Percentiles rank a stretch among this genome's conserved stretches.
phyloP scores from a whole-genome alignment of 75 land plant species.

The Picea sitchensis region DNA sequence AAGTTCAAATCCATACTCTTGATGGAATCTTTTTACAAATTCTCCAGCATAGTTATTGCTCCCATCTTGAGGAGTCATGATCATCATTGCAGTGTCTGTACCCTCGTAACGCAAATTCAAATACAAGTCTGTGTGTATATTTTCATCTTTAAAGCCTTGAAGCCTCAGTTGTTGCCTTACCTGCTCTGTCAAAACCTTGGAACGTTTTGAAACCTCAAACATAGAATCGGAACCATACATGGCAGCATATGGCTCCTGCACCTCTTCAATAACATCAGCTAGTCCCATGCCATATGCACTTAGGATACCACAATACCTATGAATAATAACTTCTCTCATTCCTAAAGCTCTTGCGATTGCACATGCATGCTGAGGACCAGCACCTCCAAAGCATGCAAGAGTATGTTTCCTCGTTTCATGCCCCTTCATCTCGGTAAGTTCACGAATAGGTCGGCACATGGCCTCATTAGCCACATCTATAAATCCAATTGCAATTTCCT shows the following conservation, averaged over 20 bases:
- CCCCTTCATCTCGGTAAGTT: slow-evolving; percentile 98
- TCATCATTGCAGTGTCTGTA: slow-evolving; percentile 95
- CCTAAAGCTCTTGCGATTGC: slow-evolving; percentile 93
- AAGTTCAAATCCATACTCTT: slow-evolving; percentile 93
- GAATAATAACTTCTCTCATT: slow-evolving; percentile 86
- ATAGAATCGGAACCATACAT: slow-evolving; percentile 68
- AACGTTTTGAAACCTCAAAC: slow-evolving; percentile 62
- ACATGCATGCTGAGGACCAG: slow-evolving; percentile 99
- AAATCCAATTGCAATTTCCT: slow-evolving; percentile 92
- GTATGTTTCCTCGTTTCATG: slow-evolving; percentile 91
- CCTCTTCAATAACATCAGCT: slow-evolving; percentile 98
- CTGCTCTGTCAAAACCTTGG: slow-evolving; percentile 33
- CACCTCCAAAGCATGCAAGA: slow-evolving; percentile 98
- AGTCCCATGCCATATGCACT: slow-evolving; percentile 99
- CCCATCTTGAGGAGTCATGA: slow-evolving; percentile 32
- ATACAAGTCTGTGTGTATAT: slow-evolving; percentile 61
- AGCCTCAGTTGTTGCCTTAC: slow-evolving; percentile 60
- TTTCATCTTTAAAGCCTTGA: slow-evolving; percentile 72
- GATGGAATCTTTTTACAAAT: slow-evolving; percentile 71
- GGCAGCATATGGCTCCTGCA: slow-evolving; percentile 92
- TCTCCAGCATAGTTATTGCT: slow-evolving; percentile 63
- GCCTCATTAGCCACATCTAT: slow-evolving; percentile 97
- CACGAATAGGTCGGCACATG: slow-evolving; percentile 97
- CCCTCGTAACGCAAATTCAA: slow-evolving; percentile 94
- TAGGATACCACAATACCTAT: slow-evolving; percentile 91